These are phyloP conservation scores for Lyophyllum atratum DNA, from an alignment of 768 basidiomycete genomes.

Conservation along the genomic window DNA sequence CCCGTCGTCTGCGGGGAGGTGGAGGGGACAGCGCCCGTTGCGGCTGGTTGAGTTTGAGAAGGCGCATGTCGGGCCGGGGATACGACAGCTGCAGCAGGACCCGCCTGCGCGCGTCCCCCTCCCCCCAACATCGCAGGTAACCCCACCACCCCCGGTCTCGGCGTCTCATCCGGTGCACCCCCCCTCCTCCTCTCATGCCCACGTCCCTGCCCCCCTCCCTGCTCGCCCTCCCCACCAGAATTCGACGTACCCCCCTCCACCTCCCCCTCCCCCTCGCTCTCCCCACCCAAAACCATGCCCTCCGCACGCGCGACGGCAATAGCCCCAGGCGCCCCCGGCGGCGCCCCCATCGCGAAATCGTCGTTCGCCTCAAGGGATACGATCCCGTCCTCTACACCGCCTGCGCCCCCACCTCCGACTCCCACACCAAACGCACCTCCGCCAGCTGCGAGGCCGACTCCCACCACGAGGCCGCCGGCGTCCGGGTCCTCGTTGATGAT, in stretches of 20 bases:
- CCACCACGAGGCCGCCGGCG: constrained; percentile 19
- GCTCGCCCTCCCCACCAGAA: constrained; percentile 24
- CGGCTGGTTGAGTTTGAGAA: not conserved
- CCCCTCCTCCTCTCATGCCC: constrained; percentile 20
- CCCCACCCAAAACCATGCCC: constrained; percentile 23
- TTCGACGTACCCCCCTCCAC: constrained; percentile 26
- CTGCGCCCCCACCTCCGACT: too few species aligned
- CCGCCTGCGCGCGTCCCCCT: not conserved
- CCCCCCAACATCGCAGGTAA: constrained; percentile 28
- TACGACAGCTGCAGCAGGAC: not conserved
- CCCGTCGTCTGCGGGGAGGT: not conserved
- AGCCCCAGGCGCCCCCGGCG: constrained; percentile 87
- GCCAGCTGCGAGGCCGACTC: constrained; percentile 19
- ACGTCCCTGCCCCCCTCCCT: constrained; percentile 25
- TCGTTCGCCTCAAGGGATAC: constrained; percentile 81
- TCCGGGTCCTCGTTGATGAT: constrained; percentile 37
- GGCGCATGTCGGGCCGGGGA: not conserved
- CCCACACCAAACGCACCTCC: constrained; percentile 34
- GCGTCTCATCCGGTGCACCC: constrained; percentile 59
- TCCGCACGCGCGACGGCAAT: constrained; percentile 41
- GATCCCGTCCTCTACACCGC: constrained; percentile 76
- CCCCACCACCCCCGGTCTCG: constrained; percentile 59
- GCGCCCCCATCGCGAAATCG: constrained; percentile 88
- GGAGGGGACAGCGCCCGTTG: not conserved
- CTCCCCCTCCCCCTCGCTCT: constrained; percentile 21